A percentile compares a stretch with the other conserved stretches of the same genome.
phyloP scores from a whole-genome alignment of 371 early-diverging fungal genomes.

The Lichtheimia hyalospora region DNA sequence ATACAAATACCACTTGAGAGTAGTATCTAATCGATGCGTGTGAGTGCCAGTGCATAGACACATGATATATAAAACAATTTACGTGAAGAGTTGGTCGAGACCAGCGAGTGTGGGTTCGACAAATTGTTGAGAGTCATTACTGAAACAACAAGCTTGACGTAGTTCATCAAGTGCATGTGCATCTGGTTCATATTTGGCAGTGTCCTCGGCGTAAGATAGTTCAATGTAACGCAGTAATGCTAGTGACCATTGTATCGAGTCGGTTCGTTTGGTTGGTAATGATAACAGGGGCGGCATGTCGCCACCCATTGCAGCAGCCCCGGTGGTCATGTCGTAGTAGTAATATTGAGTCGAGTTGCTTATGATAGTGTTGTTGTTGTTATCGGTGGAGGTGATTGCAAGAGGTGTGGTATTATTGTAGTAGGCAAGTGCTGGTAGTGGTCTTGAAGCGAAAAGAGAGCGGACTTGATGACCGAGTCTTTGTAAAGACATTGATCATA shows the following conservation, averaged over 20 bases:
- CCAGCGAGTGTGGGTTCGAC: conserved; percentile 11
- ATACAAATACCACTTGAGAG: conserved; percentile 40
- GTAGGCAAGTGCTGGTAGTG: too few species aligned
- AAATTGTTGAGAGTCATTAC: neutral
- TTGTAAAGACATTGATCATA: too few species aligned
- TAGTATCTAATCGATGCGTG: conserved; percentile 30
- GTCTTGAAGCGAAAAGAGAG: too few species aligned
- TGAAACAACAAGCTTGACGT: conserved; percentile 20
- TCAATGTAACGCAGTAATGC: conserved; percentile 36
- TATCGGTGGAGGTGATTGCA: neutral
- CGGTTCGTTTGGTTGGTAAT: conserved; percentile 18
- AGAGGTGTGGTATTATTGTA: too few species aligned
- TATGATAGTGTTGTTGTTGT: neutral
- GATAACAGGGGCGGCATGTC: conserved; percentile 19
- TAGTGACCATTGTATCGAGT: conserved; percentile 24
- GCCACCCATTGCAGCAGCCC: neutral
- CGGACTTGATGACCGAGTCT: too few species aligned
- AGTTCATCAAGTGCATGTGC: conserved; percentile 26
- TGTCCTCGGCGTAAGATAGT: conserved; percentile 39
- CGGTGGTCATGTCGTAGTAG: neutral
- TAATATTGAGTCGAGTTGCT: neutral
- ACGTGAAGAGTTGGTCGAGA: conserved; percentile 33
- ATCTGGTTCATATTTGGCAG: conserved; percentile 32
- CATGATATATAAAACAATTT: neutral
- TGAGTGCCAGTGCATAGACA: neutral